Conservation (phyloP, 495 filamentous ascomycete species). For the Achaetomiella virescens region DNA sequence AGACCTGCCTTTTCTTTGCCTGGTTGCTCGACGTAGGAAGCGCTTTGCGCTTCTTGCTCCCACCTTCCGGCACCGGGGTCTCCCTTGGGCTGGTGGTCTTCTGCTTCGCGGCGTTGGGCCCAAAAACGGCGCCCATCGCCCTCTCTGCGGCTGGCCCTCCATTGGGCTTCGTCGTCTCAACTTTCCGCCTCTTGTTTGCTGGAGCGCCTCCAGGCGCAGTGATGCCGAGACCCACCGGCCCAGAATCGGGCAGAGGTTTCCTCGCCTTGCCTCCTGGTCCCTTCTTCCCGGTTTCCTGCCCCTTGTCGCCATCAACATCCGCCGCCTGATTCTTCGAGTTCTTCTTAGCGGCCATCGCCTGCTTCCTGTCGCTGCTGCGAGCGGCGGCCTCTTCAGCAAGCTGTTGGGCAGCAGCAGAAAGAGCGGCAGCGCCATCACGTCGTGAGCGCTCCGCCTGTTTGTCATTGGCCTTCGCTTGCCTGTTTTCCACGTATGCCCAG, state of each 20-base stretch:
- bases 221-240: conserved; percentile 51
- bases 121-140: conserved; percentile 56
- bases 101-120: conserved; percentile 42
- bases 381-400: conserved; percentile 72
- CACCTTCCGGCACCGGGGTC: conserved; percentile 53
- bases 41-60: conserved; percentile 60
- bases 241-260: conserved; percentile 50
- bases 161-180: conserved; percentile 56
- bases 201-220: conserved; percentile 42
- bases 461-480: conserved; percentile 53
- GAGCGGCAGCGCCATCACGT: conserved; percentile 66
- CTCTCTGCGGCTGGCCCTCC: conserved; percentile 60
- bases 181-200: conserved; percentile 65
- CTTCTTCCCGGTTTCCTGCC: conserved; percentile 51
- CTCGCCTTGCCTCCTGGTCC: conserved; percentile 53
- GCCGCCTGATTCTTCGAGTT: conserved; percentile 50
- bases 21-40: conserved; percentile 56
- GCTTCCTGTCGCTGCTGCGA: conserved; percentile 74
- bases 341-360: conserved; percentile 69
- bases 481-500: conserved; percentile 92
- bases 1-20: conserved; percentile 64
- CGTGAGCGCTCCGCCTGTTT: conserved; percentile 61
- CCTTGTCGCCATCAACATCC: conserved; percentile 48
- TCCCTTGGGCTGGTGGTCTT: conserved; percentile 56
- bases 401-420: conserved; percentile 61